phyloP scores from a whole-genome alignment of 2,329 filamentous ascomycete genomes.

The Cladobotryum mycophilum region DNA sequence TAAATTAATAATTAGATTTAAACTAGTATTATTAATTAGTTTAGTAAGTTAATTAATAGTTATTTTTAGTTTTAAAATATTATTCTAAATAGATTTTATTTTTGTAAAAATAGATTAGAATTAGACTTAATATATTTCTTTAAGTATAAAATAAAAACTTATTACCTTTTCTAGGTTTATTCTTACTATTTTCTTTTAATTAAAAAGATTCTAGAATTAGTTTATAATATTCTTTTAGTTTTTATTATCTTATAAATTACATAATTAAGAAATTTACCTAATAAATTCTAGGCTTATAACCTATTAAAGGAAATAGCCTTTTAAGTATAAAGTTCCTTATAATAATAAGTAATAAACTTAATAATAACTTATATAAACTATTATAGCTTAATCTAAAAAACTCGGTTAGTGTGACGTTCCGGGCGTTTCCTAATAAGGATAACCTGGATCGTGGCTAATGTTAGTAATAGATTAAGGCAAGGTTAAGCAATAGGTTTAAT shows the following conservation, averaged over 20 bases:
- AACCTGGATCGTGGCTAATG: too few relatives aligned
- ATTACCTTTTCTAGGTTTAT: neutral
- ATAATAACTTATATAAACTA: neutral
- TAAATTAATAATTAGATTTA: too few relatives aligned
- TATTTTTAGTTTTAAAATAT: neutral
- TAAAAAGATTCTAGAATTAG: neutral
- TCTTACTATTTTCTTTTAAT: neutral
- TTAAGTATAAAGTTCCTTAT: neutral
- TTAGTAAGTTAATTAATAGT: neutral
- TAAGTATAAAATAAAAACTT: neutral
- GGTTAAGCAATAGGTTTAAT: too few relatives aligned
- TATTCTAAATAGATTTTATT: neutral
- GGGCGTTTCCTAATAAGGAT: too few relatives aligned
- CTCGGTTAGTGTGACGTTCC: too few relatives aligned
- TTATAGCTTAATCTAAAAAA: neutral
- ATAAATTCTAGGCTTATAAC: neutral
- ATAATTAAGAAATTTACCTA: neutral
- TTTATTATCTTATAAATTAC: neutral
- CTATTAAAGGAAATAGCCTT: neutral
- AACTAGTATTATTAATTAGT: too few relatives aligned
- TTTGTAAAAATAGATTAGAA: neutral
- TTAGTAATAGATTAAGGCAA: too few relatives aligned
- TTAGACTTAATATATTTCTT: slow-evolving; percentile 1
- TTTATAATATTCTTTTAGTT: neutral
- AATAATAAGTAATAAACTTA: too few relatives aligned